Evolutionary conservation across 2,329 filamentous ascomycete species (phyloP).

Genomic region (Gremmenia infestans): DNA sequence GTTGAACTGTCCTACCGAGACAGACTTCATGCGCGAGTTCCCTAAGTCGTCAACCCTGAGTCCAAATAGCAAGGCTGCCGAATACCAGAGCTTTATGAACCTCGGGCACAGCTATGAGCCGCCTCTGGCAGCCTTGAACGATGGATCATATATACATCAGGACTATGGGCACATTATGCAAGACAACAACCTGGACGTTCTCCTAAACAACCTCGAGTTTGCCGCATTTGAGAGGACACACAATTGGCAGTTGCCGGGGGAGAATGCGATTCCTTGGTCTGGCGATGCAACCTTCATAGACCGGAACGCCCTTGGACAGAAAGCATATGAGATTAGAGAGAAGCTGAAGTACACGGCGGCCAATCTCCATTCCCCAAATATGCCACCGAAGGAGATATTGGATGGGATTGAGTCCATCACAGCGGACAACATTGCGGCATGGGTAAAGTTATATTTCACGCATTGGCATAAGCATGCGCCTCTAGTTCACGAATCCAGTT

Average conservation of each 20-base stretch:
- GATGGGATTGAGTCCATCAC: conserved; percentile 27
- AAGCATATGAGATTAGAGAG: conserved; percentile 26
- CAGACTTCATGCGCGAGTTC: conserved; percentile 29
- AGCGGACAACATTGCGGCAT: conserved; percentile 21
- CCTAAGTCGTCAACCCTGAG: conserved; percentile 24
- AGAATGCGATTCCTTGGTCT: conserved; percentile 22
- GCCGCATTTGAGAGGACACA: conserved; percentile 24
- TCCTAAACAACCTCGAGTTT: conserved; percentile 26
- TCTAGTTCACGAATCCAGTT: conserved; percentile 29
- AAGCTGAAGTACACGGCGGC: conserved; percentile 26
- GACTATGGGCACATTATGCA: conserved; percentile 15
- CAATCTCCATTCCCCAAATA: conserved; percentile 17
- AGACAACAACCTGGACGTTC: conserved; percentile 19
- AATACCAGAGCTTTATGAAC: conserved; percentile 8
- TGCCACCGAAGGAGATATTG: conserved; percentile 20
- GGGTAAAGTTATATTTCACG: conserved; percentile 29
- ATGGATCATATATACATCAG: conserved; percentile 5
- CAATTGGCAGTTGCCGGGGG: conserved; percentile 23
- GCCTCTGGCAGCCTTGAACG: background rate
- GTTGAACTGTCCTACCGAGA: conserved; percentile 27
- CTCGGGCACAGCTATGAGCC: conserved; percentile 5
- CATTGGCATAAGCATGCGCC: conserved; percentile 32
- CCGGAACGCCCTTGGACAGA: conserved; percentile 21
- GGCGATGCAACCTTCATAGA: conserved; percentile 17
- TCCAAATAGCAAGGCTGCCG: conserved; percentile 12